phyloP scores from a whole-genome alignment of 2,329 filamentous ascomycete genomes.

The Cercospora citrullina region DNA sequence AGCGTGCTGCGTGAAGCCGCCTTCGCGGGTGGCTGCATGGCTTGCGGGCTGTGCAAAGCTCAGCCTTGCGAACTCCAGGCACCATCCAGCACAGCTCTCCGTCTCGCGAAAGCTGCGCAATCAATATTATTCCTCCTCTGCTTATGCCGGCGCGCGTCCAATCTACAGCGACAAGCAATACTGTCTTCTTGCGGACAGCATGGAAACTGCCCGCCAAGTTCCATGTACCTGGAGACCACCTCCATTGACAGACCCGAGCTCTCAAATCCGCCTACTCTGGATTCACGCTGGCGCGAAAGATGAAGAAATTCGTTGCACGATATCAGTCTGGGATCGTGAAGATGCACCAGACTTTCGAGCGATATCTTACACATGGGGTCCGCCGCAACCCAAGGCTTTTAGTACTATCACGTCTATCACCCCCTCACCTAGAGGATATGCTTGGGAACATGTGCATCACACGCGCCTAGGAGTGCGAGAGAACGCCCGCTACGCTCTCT shows the following conservation, averaged over 20 bases:
- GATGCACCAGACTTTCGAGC: background rate
- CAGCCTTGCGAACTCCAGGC: background rate
- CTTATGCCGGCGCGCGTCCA: too few species aligned
- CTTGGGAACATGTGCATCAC: background rate
- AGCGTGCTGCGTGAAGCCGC: background rate
- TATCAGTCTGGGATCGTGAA: background rate
- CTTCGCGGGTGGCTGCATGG: background rate
- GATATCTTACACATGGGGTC: slow-evolving; percentile 4
- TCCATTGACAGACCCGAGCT: background rate
- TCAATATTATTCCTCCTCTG: background rate
- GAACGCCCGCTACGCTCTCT: background rate
- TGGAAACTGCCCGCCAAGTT: background rate
- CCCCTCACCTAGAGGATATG: too few species aligned
- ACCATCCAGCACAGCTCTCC: background rate
- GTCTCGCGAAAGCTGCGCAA: background rate
- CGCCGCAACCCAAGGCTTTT: background rate
- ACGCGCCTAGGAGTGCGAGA: background rate
- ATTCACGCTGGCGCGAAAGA: background rate
- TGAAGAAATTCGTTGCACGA: background rate
- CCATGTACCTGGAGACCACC: background rate
- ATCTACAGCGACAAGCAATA: too few species aligned
- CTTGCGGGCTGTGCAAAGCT: background rate
- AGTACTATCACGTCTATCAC: background rate
- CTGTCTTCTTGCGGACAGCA: too few species aligned
- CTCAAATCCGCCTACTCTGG: background rate